Evolutionary conservation across 352 stramenopile genomes (phyloP), one percentile per base, ranked within the genome.

Genomic region (Phytophthora podocarpi): DNA sequence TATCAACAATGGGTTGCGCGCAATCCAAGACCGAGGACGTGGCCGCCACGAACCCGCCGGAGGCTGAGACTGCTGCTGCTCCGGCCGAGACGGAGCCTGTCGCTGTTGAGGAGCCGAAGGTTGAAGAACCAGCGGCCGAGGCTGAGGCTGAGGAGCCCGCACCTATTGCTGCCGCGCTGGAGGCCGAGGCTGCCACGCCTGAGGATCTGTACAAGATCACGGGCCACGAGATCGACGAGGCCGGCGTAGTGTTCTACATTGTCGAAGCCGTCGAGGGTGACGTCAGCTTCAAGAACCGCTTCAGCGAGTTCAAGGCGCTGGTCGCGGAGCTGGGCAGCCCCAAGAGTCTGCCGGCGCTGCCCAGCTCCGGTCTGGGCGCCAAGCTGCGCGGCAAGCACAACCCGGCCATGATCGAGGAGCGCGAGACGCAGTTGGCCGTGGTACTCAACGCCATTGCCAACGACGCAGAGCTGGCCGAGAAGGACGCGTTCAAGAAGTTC

Each of bases 271-370:
- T 45, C 1, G 69, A 87, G 24, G 67, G 67, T 37, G 64, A 74
- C 4, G 52, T 12, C 11, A 48, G 48, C 23, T 65, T 87, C 46
- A 89, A 91, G 66, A 89, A 85, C 64, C 84, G 84, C 60, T 93
- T 78, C 70, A 91, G 83, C 54, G 86, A 93, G 60, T 95, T 95
- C 56, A 93, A 93, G 74, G 54, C 67, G 34, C 67, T 95, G 8
- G 77, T 93, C 49, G 59, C 64, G 9, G 59, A 61, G 9, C 67
- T 92, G 0, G 53, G 59, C 26, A 72, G 51, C 28, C 60, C 64
- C 3, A 66, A 66, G 21, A 51, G 8, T 26, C 57, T 95, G 20
- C 86, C 86, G 5, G 40, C 78, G 6, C 71, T 95, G 5, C 86
- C 86, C 0, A 31, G 54, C n/a, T 76, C 72, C 2, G 78, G 76